Percentiles rank a stretch among this genome's conserved stretches.
Evolutionary conservation across 768 basidiomycete genomes (phyloP).

Genomic region (Tricholoma sp.): DNA sequence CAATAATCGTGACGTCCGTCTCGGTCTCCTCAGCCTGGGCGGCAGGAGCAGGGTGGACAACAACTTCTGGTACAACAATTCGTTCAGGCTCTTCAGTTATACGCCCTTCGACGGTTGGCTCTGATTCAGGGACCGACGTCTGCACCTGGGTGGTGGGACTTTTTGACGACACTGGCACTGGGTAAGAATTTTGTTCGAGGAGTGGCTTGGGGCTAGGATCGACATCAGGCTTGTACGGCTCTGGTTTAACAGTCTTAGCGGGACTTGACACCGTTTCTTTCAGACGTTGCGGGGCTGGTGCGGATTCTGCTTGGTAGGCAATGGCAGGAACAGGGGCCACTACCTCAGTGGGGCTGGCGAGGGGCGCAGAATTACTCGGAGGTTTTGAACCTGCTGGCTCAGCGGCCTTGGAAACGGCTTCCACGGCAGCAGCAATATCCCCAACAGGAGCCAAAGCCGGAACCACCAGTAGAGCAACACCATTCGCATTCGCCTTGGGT

Average conservation of each 20-base stretch:
- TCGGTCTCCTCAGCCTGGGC: not conserved
- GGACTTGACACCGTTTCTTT: not conserved
- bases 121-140: constrained; percentile 1
- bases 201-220: not conserved
- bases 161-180: no score
- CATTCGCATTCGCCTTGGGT: constrained; percentile 7
- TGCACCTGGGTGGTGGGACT: not conserved
- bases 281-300: not conserved
- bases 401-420: not conserved
- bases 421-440: constrained; percentile 16
- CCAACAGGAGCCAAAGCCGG: constrained; percentile 14
- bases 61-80: not conserved
- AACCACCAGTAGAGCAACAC: constrained; percentile 4
- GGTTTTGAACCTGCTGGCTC: not conserved
- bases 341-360: no score
- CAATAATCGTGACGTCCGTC: not conserved
- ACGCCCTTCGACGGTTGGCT: constrained; percentile 7
- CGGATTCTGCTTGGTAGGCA: not conserved
- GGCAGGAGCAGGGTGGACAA: not conserved
- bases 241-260: not conserved
- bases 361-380: not conserved
- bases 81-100: constrained; percentile 1
- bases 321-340: not conserved
- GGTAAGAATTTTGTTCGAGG: no score
- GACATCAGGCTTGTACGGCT: not conserved